Conservation (phyloP, 1,139 yeast genomes). For the Protomyces pachydermus region DNA sequence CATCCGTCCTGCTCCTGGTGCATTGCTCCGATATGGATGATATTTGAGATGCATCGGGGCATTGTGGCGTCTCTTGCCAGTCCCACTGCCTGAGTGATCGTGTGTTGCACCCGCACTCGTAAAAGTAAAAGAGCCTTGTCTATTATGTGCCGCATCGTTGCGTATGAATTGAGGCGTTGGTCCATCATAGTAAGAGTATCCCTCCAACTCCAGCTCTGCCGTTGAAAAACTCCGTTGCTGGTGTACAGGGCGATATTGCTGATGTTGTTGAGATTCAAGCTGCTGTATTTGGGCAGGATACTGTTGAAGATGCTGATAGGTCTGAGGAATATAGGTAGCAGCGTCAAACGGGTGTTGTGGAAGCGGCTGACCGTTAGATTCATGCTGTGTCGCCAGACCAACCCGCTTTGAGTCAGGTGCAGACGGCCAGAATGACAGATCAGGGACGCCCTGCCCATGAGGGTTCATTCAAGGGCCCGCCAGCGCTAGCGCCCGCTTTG, state of each 20-base stretch:
- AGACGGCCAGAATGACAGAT: too few relatives aligned
- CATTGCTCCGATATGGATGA: background rate
- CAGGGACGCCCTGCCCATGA: too few relatives aligned
- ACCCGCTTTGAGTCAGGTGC: too few relatives aligned
- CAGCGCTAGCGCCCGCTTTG: too few relatives aligned
- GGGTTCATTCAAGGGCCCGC: too few relatives aligned
- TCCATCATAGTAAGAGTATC: constrained; percentile 20
- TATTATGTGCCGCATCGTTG: constrained; percentile 1
- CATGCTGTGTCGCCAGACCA: too few relatives aligned
- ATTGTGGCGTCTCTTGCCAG: background rate
- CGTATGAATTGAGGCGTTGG: constrained; percentile 17
- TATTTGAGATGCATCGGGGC: background rate
- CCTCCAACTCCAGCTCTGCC: constrained; percentile 3
- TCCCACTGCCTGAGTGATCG: background rate
- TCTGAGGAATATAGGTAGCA: too few relatives aligned
- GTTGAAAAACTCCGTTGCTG: background rate
- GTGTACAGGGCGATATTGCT: background rate
- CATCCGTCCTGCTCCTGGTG: background rate
- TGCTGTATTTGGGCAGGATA: background rate
- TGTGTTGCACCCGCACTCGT: background rate
- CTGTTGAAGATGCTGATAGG: background rate
- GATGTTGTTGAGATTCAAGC: background rate
- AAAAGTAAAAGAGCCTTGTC: background rate
- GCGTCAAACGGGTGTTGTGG: too few relatives aligned
- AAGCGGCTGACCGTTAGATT: too few relatives aligned